These are phyloP conservation scores for Sugiyamaella neomexicana DNA, from an alignment of 1,139 yeast genomes.

Conservation along the genomic window DNA sequence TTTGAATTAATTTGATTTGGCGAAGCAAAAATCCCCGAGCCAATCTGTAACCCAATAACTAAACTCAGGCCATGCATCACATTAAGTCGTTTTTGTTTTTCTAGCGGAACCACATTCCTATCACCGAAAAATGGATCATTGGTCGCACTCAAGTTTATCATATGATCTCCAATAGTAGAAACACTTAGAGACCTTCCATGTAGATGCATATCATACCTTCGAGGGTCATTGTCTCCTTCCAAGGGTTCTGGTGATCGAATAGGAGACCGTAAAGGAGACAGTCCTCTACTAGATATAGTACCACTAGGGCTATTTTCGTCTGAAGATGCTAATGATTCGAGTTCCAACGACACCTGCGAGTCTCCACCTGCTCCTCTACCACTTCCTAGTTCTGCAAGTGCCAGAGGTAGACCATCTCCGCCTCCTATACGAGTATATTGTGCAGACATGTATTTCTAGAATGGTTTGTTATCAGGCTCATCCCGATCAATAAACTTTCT, in stretches of 20 bases:
- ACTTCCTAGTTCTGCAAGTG: background rate
- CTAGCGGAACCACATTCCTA: conserved; percentile 33
- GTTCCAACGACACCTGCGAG: conserved; percentile 36
- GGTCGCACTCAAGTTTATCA: conserved; percentile 37
- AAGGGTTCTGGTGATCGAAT: conserved; percentile 11
- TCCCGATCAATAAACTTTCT: background rate
- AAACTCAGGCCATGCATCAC: conserved; percentile 44
- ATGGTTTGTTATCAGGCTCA: background rate
- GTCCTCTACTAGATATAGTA: conserved; percentile 32
- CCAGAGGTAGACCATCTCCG: conserved; percentile 6
- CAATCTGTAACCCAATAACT: conserved; percentile 47
- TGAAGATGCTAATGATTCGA: conserved; percentile 42
- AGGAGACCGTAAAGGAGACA: conserved; percentile 28
- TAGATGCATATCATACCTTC: conserved; percentile 11
- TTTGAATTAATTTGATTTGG: conserved; percentile 43
- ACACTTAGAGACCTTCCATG: conserved; percentile 30
- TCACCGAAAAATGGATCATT: conserved; percentile 29
- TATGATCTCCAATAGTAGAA: conserved; percentile 36
- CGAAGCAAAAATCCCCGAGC: conserved; percentile 48
- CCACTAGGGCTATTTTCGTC: conserved; percentile 26
- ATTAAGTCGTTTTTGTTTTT: conserved; percentile 40
- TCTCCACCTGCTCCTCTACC: conserved; percentile 27
- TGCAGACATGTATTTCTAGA: conserved; percentile 5
- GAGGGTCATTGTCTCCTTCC: conserved; percentile 19
- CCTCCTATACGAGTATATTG: conserved; percentile 9